A percentile compares a stretch with the other conserved stretches of the same genome.
Evolutionary conservation across 768 basidiomycete genomes (phyloP).

Genomic region (Lactarius vividus): DNA sequence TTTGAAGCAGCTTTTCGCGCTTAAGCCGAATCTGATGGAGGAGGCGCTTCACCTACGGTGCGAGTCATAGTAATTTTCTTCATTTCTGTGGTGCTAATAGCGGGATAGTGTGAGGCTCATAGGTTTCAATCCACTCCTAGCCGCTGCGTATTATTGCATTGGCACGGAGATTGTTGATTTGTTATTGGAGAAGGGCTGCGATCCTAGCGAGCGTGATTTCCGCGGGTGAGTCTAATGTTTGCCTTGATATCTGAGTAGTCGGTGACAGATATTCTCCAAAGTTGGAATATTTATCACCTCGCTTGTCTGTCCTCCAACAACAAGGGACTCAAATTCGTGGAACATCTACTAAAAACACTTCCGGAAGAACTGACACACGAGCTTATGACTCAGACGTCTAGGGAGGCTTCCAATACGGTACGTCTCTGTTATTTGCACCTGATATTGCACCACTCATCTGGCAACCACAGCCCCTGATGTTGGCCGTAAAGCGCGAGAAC

Average conservation of each 20-base stretch:
- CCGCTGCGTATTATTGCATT: conserved; percentile 39
- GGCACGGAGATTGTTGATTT: conserved; percentile 45
- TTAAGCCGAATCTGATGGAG: conserved; percentile 43
- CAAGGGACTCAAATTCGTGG: conserved; percentile 34
- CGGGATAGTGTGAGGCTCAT: conserved; percentile 45
- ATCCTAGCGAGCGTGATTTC: conserved; percentile 43
- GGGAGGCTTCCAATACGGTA: conserved; percentile 46
- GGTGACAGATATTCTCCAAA: conserved; percentile 29
- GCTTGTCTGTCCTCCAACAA: conserved; percentile 35
- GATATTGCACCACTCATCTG: background rate
- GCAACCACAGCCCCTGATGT: conserved; percentile 47
- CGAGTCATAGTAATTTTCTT: conserved; percentile 18
- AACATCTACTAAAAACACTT: conserved; percentile 48
- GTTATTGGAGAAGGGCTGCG: conserved; percentile 46
- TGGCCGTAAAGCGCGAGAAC: conserved; percentile 44
- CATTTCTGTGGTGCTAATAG: background rate
- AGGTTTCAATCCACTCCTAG: conserved; percentile 44
- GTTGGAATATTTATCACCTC: conserved; percentile 58
- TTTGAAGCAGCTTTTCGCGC: conserved; percentile 44
- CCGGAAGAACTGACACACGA: conserved; percentile 47
- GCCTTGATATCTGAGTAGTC: background rate
- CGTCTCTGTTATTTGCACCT: conserved; percentile 18
- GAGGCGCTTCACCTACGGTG: conserved; percentile 45
- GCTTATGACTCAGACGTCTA: conserved; percentile 47
- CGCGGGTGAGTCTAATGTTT: conserved; percentile 40